A percentile compares a stretch with the other conserved stretches of the same genome.
Conservation (phyloP, 2,329 filamentous ascomycete species). For the Beauveria medogensis region DNA sequence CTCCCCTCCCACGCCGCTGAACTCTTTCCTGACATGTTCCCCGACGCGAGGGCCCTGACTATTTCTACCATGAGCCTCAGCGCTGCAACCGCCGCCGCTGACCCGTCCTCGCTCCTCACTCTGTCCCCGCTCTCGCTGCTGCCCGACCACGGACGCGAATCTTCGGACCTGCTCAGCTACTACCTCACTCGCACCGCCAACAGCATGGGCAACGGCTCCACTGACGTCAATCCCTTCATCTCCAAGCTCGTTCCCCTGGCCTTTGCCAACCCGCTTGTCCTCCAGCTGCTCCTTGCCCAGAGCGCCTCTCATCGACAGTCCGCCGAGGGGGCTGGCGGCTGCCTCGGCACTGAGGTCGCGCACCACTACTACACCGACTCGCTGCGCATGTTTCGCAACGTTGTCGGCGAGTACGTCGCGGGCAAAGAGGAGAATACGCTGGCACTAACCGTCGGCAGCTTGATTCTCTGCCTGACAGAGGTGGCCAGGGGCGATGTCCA, state of each 20-base stretch:
- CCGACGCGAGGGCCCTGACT: background rate
- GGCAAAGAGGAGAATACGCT: slow-evolving; percentile 28
- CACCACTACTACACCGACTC: slow-evolving; percentile 29
- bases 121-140: slow-evolving; percentile 21
- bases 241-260: slow-evolving; percentile 37
- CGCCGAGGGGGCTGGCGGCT: slow-evolving; percentile 17
- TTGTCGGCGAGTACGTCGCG: slow-evolving; percentile 25
- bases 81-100: background rate
- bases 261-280: slow-evolving; percentile 35
- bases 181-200: slow-evolving; percentile 36
- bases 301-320: slow-evolving; percentile 31
- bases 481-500: slow-evolving; percentile 37
- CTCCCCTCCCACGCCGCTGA: background rate
- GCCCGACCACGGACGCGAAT: slow-evolving; percentile 6
- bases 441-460: slow-evolving; percentile 33
- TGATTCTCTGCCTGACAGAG: slow-evolving; percentile 40
- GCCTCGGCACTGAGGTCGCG: slow-evolving; percentile 23
- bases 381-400: slow-evolving; percentile 27
- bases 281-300: slow-evolving; percentile 39
- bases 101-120: slow-evolving; percentile 18
- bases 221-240: slow-evolving; percentile 36
- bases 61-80: background rate
- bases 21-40: background rate
- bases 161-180: slow-evolving; percentile 34
- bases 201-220: slow-evolving; percentile 40